phyloP scores from a whole-genome alignment of 305 asterid genomes.

The Plantago rigida region DNA sequence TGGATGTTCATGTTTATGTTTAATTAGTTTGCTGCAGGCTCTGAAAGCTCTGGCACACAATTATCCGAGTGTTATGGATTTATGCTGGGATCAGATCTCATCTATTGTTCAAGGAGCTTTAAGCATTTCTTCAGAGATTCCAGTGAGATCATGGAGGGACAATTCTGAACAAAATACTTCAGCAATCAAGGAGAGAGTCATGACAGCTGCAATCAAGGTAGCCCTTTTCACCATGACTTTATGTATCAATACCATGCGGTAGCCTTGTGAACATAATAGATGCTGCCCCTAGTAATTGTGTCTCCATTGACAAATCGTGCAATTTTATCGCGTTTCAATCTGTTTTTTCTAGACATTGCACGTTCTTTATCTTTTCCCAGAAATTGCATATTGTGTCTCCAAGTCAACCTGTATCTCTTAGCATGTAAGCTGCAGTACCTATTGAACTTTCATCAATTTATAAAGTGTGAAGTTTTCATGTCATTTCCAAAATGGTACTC shows the following conservation, averaged over 20 bases:
- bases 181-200: slow-evolving; percentile 59
- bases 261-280: slow-evolving; percentile 4
- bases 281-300: neutral
- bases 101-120: slow-evolving; percentile 41
- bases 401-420: neutral
- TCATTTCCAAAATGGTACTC: neutral
- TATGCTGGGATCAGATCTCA: slow-evolving; percentile 71
- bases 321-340: neutral
- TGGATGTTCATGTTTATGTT: slow-evolving; percentile 23
- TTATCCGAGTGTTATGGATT: slow-evolving; percentile 60
- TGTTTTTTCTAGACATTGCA: neutral
- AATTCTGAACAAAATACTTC: slow-evolving; percentile 42
- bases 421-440: neutral
- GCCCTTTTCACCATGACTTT: slow-evolving; percentile 17
- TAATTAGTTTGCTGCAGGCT: slow-evolving; percentile 52
- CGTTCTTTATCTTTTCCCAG: neutral
- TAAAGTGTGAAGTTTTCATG: neutral
- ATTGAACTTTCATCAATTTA: neutral
- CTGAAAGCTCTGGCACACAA: slow-evolving; percentile 86
- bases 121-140: slow-evolving; percentile 37
- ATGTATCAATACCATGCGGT: neutral
- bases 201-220: slow-evolving; percentile 78
- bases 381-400: neutral
- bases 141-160: slow-evolving; percentile 52
- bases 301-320: neutral